Conservation (phyloP, 1,284 basidiomycete genomes). For the Porodaedalea pini region DNA sequence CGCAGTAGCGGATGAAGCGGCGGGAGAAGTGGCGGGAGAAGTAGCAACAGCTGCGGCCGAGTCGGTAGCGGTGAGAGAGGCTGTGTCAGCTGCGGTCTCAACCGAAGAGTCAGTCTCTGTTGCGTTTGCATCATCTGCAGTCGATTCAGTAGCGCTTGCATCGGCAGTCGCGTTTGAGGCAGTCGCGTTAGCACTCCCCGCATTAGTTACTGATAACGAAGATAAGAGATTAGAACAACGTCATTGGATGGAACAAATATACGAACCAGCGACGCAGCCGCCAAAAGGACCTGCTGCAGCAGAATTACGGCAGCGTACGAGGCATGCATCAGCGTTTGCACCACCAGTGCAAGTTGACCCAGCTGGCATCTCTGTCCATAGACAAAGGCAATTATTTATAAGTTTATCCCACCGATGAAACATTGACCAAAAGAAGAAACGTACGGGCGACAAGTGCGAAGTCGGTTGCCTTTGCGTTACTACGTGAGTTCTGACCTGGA, state of each 20-base stretch:
- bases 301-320: conserved; percentile 25
- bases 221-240: not conserved
- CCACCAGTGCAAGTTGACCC: conserved; percentile 26
- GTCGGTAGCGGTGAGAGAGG: not conserved
- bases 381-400: not conserved
- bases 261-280: conserved; percentile 24
- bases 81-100: not conserved
- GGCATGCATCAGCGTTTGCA: conserved; percentile 24
- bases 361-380: conserved; percentile 19
- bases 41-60: not conserved
- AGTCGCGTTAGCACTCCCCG: not conserved
- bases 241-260: not conserved
- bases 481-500: conserved; percentile 23
- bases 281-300: conserved; percentile 27
- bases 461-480: conserved; percentile 25
- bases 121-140: not conserved
- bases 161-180: not conserved
- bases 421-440: not conserved
- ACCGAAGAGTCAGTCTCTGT: not conserved
- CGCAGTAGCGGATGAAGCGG: not conserved
- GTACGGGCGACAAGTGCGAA: conserved; percentile 26
- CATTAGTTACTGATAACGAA: not conserved
- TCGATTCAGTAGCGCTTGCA: not conserved
- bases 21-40: not conserved
- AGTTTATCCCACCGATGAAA: too few species aligned